phyloP scores from a whole-genome alignment of 805 yeast species.

The Scheffersomyces amazonensis region DNA sequence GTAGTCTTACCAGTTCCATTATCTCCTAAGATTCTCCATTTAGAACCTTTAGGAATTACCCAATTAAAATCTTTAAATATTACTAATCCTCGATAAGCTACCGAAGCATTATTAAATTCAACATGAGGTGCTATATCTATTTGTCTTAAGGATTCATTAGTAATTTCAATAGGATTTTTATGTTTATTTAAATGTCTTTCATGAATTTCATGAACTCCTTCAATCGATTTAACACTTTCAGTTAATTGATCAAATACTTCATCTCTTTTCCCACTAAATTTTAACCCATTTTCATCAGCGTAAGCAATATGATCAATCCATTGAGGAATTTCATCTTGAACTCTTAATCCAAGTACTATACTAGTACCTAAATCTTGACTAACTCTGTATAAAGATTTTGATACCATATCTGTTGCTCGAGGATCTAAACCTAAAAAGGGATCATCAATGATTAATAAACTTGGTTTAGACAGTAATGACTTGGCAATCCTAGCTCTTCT shows the following conservation, averaged over 20 bases:
- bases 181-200: slow-evolving; percentile 1
- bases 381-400: slow-evolving; percentile 43
- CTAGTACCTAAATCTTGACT: slow-evolving; percentile 43
- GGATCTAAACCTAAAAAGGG: slow-evolving; percentile 93
- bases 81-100: slow-evolving; percentile 61
- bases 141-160: slow-evolving; percentile 2
- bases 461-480: slow-evolving; percentile 64
- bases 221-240: neutral
- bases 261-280: slow-evolving; percentile 41
- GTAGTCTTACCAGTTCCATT: slow-evolving; percentile 97
- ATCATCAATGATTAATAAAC: slow-evolving; percentile 75
- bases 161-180: slow-evolving; percentile 7
- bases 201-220: slow-evolving; percentile 11
- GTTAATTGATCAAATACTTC: slow-evolving; percentile 14
- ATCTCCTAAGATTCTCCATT: slow-evolving; percentile 85
- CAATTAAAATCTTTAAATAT: slow-evolving; percentile 62
- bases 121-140: slow-evolving; percentile 15
- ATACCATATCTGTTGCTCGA: slow-evolving; percentile 56
- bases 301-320: slow-evolving; percentile 78
- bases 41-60: slow-evolving; percentile 67
- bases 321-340: slow-evolving; percentile 70
- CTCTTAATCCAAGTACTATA: slow-evolving; percentile 71
- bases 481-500: slow-evolving; percentile 86
- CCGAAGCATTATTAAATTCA: slow-evolving; percentile 59
- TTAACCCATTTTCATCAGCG: slow-evolving; percentile 54